Conservation (phyloP, 2,329 filamentous ascomycete genomes). For the Penicillium sp. region DNA sequence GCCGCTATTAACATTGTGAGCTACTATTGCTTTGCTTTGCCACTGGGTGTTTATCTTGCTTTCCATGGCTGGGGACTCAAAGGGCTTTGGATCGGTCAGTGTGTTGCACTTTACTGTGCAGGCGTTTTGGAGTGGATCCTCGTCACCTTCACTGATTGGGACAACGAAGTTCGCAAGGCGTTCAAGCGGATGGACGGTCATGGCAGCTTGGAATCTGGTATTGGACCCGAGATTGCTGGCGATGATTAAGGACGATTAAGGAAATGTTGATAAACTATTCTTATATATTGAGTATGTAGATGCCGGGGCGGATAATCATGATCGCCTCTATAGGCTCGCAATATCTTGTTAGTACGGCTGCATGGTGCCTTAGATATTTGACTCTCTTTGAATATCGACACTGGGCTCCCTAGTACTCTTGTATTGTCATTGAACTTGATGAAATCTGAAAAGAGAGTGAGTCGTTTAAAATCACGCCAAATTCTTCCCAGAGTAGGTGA, state of each 20-base stretch:
- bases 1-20: slow-evolving; percentile 77
- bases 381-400: too few relatives aligned
- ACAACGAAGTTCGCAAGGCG: background rate
- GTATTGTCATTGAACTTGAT: too few relatives aligned
- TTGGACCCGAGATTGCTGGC: background rate
- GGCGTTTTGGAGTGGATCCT: slow-evolving; percentile 76
- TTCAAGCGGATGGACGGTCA: background rate
- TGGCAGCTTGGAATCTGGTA: background rate
- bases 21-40: slow-evolving; percentile 80
- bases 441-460: too few relatives aligned
- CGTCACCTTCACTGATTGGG: slow-evolving; percentile 54
- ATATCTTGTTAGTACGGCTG: too few relatives aligned
- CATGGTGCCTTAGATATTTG: too few relatives aligned
- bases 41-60: slow-evolving; percentile 78
- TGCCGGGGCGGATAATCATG: too few relatives aligned
- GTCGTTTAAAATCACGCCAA: too few relatives aligned
- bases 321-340: too few relatives aligned
- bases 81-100: slow-evolving; percentile 82
- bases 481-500: too few relatives aligned
- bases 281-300: background rate
- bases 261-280: background rate
- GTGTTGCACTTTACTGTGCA: slow-evolving; percentile 76
- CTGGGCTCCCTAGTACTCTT: too few relatives aligned
- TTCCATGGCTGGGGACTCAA: slow-evolving; percentile 81
- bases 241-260: background rate